Percentiles rank a stretch among this genome's conserved stretches.
These are phyloP conservation scores for Phytophthora idaei DNA, from an alignment of 352 stramenopile genomes.

Conservation along the genomic window DNA sequence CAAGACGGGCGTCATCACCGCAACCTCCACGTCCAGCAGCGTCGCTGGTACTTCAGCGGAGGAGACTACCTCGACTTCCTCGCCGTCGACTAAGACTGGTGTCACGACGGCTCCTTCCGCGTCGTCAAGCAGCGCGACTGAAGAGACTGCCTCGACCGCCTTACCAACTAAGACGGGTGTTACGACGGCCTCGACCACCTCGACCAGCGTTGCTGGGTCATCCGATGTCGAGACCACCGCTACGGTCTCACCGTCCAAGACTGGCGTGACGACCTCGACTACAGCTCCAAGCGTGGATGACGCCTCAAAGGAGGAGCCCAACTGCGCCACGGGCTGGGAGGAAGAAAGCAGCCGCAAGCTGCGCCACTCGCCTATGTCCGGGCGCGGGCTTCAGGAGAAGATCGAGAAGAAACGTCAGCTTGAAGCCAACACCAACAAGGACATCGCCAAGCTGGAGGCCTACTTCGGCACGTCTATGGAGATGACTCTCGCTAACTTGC, in stretches of 20 bases:
- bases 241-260: slow-evolving; percentile 5
- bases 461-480: slow-evolving; percentile 36
- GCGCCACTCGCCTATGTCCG: slow-evolving; percentile 16
- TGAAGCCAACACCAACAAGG: slow-evolving; percentile 22
- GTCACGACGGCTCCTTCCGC: neutral
- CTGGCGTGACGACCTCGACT: slow-evolving; percentile 10
- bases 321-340: slow-evolving; percentile 38
- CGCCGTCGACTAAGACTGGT: neutral
- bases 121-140: slow-evolving; percentile 1
- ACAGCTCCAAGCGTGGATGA: slow-evolving; percentile 10
- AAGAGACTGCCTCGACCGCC: slow-evolving; percentile 1
- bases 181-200: slow-evolving; percentile 10
- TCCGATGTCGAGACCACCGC: slow-evolving; percentile 1
- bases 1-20: slow-evolving; percentile 5
- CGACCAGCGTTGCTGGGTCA: slow-evolving; percentile 4
- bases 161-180: neutral
- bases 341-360: slow-evolving; percentile 17
- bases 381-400: slow-evolving; percentile 6
- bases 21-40: slow-evolving; percentile 3
- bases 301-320: slow-evolving; percentile 16
- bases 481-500: slow-evolving; percentile 27
- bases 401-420: slow-evolving; percentile 27
- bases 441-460: slow-evolving; percentile 34
- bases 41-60: slow-evolving; percentile 3
- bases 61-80: neutral